These are phyloP conservation scores for Aaosphaeria arxii DNA, from an alignment of 2,329 filamentous ascomycete genomes.

Conservation along the genomic window DNA sequence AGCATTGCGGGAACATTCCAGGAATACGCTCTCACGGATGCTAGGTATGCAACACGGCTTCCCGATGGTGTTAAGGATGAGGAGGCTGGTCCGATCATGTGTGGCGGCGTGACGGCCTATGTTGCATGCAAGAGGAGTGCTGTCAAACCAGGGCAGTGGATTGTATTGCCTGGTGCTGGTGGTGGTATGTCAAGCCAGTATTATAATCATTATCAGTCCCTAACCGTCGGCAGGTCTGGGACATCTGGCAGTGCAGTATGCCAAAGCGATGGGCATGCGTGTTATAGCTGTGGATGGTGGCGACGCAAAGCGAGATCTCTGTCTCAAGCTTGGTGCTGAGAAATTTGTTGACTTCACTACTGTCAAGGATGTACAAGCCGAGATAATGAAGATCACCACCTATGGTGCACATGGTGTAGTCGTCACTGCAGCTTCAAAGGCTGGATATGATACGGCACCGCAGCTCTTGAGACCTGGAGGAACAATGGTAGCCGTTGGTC, in stretches of 20 bases:
- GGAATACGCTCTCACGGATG: conserved; percentile 42
- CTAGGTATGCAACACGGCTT: conserved; percentile 44
- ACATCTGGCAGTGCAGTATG: conserved; percentile 31
- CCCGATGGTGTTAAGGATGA: conserved; percentile 44
- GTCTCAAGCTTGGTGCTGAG: conserved; percentile 52
- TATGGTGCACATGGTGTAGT: conserved; percentile 81
- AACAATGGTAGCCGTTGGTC: conserved; percentile 27
- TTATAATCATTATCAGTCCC: conserved; percentile 17
- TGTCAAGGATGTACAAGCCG: conserved; percentile 60
- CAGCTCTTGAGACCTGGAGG: conserved; percentile 22
- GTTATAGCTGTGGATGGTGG: conserved; percentile 56
- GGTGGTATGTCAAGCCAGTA: conserved; percentile 17
- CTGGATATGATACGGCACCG: conserved; percentile 31
- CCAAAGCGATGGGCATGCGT: conserved; percentile 55
- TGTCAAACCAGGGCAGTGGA: conserved; percentile 39
- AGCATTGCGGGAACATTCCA: conserved; percentile 43
- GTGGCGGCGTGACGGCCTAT: conserved; percentile 49
- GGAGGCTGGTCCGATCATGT: conserved; percentile 47
- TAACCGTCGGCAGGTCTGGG: conserved; percentile 14
- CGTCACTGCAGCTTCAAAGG: conserved; percentile 61
- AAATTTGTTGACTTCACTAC: conserved; percentile 54
- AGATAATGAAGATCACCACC: conserved; percentile 44
- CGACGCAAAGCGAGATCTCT: conserved; percentile 45
- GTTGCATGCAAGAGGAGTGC: conserved; percentile 41
- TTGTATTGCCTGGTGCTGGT: conserved; percentile 38